Percentiles rank a stretch among this genome's conserved stretches.
Conservation (phyloP, 202 grass and related monocot species). For the Bolboschoenoplectus hybrid region DNA sequence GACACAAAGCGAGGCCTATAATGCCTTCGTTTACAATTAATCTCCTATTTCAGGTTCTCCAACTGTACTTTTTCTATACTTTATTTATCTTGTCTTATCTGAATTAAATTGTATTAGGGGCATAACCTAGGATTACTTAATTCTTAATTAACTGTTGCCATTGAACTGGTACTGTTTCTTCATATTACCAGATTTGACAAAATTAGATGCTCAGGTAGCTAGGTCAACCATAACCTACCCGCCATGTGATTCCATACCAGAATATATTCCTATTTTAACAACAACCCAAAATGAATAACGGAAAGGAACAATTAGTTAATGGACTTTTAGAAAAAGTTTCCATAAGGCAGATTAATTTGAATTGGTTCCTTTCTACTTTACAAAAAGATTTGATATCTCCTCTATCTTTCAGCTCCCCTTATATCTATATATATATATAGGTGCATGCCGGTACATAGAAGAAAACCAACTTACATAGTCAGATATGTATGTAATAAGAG, state of each 20-base stretch:
- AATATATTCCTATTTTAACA: constrained; percentile 31
- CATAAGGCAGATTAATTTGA: constrained; percentile 27
- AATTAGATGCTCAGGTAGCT: background rate
- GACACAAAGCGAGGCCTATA: background rate
- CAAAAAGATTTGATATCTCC: constrained; percentile 11
- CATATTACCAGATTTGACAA: background rate
- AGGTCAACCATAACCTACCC: constrained; percentile 14
- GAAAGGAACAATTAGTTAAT: background rate
- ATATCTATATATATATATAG: constrained; percentile 32
- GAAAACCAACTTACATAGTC: constrained; percentile 1
- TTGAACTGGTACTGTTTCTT: background rate
- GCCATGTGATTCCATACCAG: background rate
- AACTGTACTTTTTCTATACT: background rate
- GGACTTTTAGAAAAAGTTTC: constrained; percentile 33
- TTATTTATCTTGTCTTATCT: background rate
- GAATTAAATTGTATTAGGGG: background rate
- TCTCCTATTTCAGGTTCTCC: background rate
- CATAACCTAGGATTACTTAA: background rate
- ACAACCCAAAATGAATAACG: constrained; percentile 12
- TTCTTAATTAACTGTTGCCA: background rate
- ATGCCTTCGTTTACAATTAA: background rate
- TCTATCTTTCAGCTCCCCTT: background rate
- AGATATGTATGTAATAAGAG: constrained; percentile 13
- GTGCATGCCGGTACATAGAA: constrained; percentile 26
- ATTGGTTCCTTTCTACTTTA: constrained; percentile 30